Evolutionary conservation across 768 basidiomycete genomes (phyloP), one percentile per base, ranked within the genome.

Genomic region (Tylopilus balloui): DNA sequence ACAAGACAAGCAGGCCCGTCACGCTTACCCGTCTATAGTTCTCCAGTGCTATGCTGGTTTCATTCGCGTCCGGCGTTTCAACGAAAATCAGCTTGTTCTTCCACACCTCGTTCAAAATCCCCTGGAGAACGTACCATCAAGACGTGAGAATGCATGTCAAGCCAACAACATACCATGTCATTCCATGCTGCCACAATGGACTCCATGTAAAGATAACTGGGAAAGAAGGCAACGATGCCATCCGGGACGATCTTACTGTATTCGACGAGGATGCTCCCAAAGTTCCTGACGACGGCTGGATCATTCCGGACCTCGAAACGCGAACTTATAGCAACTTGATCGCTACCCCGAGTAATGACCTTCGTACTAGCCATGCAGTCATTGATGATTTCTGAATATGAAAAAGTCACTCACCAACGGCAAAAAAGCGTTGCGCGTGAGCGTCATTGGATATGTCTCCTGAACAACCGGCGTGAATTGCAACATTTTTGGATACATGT

Each of bases 111-210:
- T 94, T 97, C 53, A 99, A 73, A 57, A 99, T 98, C 34, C 95
- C 95, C 96, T 99, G 61, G 24, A 50, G 24, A 45, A 32, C 32
- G 11, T 51, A 14, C 15, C 44, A 38, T 53, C 50, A 46, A 36
- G 5, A 45, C 45, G 7, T 23, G 5, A 3, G 8, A 9, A 3
- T 17, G 20, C 1, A 31, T 19, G 29, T 24, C 31, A 25, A 42
- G 13, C 38, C 24, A 39, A 71, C 86, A 45, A 71, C 86, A 45
- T 65, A 94, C 96, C 96, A 99, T 99, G 68, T 99, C 96, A 63
- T 98, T 97, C 96, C 96, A 99, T n/a, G 96, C 96, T 2, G 93
- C 92, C 11, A 98, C 96, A 51, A 99, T 99, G 20, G 91, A 93
- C 69, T 99, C 96, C 96, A 99, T 99, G 69, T 99, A 99, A 13